phyloP scores from a whole-genome alignment of 257 asterid species.

The Solanum pimpinellifolium region DNA sequence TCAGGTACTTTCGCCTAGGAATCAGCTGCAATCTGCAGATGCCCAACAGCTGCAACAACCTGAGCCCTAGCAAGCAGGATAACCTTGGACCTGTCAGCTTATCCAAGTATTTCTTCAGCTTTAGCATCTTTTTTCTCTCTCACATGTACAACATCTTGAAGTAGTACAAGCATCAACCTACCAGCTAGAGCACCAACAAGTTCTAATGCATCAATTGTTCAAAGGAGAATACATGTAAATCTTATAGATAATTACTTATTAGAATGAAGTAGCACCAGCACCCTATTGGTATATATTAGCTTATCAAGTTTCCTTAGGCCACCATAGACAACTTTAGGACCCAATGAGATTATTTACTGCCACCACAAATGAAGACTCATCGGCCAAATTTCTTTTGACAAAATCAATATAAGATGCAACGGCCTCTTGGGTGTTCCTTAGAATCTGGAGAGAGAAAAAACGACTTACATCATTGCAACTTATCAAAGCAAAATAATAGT shows the following conservation, averaged over 20 bases:
- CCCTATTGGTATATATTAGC: conserved; percentile 61
- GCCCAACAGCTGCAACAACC: too few relatives aligned
- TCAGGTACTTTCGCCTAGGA: too few relatives aligned
- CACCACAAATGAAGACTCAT: conserved; percentile 65
- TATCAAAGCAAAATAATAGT: too few relatives aligned
- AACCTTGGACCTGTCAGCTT: too few relatives aligned
- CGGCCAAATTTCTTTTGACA: conserved; percentile 25
- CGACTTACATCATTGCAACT: too few relatives aligned
- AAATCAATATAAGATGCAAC: too few relatives aligned
- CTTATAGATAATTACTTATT: conserved; percentile 41
- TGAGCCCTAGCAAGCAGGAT: too few relatives aligned
- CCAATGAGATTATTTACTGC: conserved; percentile 67
- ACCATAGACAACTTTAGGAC: conserved; percentile 74
- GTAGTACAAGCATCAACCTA: conserved; percentile 63
- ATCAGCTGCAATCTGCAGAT: too few relatives aligned
- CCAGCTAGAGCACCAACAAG: conserved; percentile 63
- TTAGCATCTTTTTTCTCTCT: conserved; percentile 74
- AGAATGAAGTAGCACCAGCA: conserved; percentile 67
- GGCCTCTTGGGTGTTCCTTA: too few relatives aligned
- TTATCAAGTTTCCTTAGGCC: conserved; percentile 84
- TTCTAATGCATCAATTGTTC: background rate
- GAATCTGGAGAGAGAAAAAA: too few relatives aligned
- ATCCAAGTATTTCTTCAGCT: background rate
- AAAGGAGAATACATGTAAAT: background rate
- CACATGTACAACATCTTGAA: conserved; percentile 82